phyloP scores from a whole-genome alignment of 116 monocot species.

The Dioscorea cayenensis region DNA sequence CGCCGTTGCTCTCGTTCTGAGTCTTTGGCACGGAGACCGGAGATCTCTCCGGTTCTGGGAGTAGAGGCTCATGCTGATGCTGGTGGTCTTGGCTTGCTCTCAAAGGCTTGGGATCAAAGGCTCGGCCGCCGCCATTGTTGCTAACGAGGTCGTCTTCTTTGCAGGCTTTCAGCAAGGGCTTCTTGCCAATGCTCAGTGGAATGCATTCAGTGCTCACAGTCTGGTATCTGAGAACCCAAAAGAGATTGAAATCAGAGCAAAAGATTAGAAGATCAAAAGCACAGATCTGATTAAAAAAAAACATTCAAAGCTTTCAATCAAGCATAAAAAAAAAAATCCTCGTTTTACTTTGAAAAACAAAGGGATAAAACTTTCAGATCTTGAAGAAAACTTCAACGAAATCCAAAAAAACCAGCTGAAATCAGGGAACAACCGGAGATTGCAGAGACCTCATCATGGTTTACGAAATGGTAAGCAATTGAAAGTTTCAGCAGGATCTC shows the following conservation, averaged over 20 bases:
- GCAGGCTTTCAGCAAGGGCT: constrained; percentile 26
- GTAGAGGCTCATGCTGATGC: not conserved
- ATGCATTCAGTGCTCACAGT: constrained; percentile 57
- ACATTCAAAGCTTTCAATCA: no score
- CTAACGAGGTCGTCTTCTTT: constrained; percentile 31
- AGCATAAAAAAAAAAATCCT: no score
- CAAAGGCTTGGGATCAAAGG: constrained; percentile 18
- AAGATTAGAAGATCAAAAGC: not conserved
- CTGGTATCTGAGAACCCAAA: constrained; percentile 44
- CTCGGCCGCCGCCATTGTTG: constrained; percentile 6
- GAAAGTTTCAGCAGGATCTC: not conserved
- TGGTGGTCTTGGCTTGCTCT: constrained; percentile 15
- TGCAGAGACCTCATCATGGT: not conserved
- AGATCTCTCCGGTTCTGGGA: not conserved
- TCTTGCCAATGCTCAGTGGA: constrained; percentile 36
- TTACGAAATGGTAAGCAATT: not conserved
- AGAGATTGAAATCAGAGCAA: not conserved
- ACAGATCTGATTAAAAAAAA: not conserved
- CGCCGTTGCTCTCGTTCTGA: constrained; percentile 19
- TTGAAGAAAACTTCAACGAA: not conserved
- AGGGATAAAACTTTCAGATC: not conserved
- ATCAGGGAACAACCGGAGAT: not conserved
- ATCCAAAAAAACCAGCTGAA: not conserved
- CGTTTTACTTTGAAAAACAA: no score
- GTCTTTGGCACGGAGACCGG: not conserved